Evolutionary conservation across 768 basidiomycete species (phyloP), one percentile per base, ranked within the genome.

Genomic region (Lentinus brumalis): DNA sequence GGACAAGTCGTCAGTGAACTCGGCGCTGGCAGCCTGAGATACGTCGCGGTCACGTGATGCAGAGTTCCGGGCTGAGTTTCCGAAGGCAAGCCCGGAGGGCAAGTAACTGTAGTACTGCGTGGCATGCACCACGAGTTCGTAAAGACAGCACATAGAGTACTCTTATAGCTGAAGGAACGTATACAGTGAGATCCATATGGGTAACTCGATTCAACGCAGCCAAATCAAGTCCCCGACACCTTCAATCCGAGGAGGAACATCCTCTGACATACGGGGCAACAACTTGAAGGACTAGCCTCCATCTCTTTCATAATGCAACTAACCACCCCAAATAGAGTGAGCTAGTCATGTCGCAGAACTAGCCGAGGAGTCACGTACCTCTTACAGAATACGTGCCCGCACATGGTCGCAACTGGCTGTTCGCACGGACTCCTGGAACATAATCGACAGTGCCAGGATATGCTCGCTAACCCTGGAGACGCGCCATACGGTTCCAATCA

Each of bases 371-470:
- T 10, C 18, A 56, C 60, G 9, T 35, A 70, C 69, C 60, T 46
- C 30, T 62, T 56, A 44, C 69, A 70, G 57, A 70, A 70, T n/a
- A 70, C 38, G 40, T 70, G 69, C 26, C 69, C 69, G 35, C 69
- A 70, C 54, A 70, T 61, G 31, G 69, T 70, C 56, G 57, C 61
- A 16, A 66, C 63, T 1, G 66, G 64, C 26, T 65, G 59, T 16
- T 53, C 50, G 47, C 56, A 53, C 44, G 69, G 69, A 38, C 61
- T 63, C 30, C 46, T 41, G 8, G 52, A 21, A 50, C 69, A 70
- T 15, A 60, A 18, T 35, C 67, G 31, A 47, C 69, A 70, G 40
- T 65, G 58, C 62, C 62, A 68, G 5, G 41, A 50, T 15, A 44
- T 44, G 15, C 15, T 41, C 40, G 40, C 11, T 41, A 16, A 26